Base-by-base conservation (phyloP, 129 eudicot genomes). In the Lactuca saligna region DNA sequence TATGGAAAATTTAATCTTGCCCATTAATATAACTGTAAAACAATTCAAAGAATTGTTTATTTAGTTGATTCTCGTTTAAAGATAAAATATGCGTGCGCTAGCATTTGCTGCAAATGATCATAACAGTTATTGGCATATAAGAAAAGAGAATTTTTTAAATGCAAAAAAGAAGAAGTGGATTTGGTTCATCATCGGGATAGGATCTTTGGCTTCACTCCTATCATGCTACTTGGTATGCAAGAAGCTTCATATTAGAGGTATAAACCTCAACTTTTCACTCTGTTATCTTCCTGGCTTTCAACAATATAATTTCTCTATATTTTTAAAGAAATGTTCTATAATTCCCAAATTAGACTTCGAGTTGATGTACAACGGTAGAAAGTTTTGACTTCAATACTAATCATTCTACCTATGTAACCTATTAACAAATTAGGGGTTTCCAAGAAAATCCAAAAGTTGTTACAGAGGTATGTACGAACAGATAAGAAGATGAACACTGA, bases 161-260 rank as follows among this genome's bases (percentile, higher is more conserved):
- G 46, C 56, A 61, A 54, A 13, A 54, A 31, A 4, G 25, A 11
- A 4, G 58, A 17, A 7, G 9, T 63, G 76, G 80, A 68, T 82
- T 34, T 75, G 74, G 78, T 39, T 82, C 14, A 50, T 68, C 13
- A 11, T 69, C 6, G 76, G 16, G 39, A 48, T 75, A 38, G 82
- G 54, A 69, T 49, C 78, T 16, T 49, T 74, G 38, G 44, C 33
- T 46, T 12, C 44, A 35, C 50, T 74, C 69, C 49, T 79, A 34
- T 42, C 66, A 48, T 64, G 73, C 65, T 73, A 72, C 63, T 73
- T 55, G 2, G 33, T 50, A 58, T 48, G 48, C 34, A 66, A 58
- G 62, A 75, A 66, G 35, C 35, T 57, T 14, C 34, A 66, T 13
- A 9, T 66, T 49, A 75, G 72, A 75, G 72, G 79, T 66, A 73